Conservation (phyloP, 2,329 filamentous ascomycete species). For the Epichloe sylvatica region DNA sequence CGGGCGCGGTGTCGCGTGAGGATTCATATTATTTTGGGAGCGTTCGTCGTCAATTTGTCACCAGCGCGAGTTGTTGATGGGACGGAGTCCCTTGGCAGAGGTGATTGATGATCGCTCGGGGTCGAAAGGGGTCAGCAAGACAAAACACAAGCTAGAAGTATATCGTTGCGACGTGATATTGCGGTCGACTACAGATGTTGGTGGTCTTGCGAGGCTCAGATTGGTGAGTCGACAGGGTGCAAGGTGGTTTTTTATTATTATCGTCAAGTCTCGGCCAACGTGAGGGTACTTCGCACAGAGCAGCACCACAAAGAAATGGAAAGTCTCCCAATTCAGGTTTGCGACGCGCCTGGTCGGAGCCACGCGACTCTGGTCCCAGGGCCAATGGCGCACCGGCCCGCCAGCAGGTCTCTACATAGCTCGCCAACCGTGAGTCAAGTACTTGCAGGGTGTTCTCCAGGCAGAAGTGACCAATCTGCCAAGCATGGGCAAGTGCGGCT, state of each 20-base stretch:
- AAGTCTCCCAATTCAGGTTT: conserved; percentile 1
- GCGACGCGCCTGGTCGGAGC: conserved; percentile 12
- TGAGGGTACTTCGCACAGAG: background rate
- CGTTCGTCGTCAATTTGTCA: background rate
- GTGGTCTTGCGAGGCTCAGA: background rate
- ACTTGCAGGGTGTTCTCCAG: no score
- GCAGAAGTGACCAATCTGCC: no score
- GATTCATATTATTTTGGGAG: conserved; percentile 17
- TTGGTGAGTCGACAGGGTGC: background rate
- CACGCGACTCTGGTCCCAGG: background rate
- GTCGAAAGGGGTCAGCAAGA: background rate
- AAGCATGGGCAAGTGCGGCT: background rate
- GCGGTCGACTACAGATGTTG: background rate
- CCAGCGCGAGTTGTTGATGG: background rate
- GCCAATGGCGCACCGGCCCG: background rate
- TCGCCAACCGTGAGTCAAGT: no score
- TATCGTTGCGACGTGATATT: no score
- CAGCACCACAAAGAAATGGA: background rate
- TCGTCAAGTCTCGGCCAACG: background rate
- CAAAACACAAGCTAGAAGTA: background rate
- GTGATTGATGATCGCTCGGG: no score
- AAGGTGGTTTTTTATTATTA: background rate
- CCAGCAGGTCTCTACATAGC: no score
- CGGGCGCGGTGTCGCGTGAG: conserved; percentile 24
- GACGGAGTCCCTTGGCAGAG: no score